Percentiles rank a stretch among this genome's conserved stretches.
phyloP scores from a whole-genome alignment of 1,284 basidiomycete genomes.

The Schizophyllum amplum region DNA sequence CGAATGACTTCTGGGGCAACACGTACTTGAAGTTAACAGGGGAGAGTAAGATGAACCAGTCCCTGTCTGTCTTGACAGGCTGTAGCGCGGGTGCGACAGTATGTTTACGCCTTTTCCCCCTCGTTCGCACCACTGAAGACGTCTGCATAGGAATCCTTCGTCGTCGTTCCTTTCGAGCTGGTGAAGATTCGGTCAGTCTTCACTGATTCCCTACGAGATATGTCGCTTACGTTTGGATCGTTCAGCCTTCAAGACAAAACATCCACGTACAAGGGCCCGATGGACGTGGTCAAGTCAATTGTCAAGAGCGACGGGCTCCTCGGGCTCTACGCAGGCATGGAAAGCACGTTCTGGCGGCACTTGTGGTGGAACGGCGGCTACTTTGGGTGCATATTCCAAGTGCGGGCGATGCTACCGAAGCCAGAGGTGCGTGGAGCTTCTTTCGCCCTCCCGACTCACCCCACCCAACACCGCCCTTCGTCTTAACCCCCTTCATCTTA shows the following conservation, averaged over 20 bases:
- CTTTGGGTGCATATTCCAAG: constrained; percentile 87
- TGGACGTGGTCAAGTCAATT: constrained; percentile 82
- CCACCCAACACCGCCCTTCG: too few species aligned
- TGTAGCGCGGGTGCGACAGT: constrained; percentile 89
- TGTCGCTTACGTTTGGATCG: background rate
- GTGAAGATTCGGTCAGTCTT: constrained; percentile 81
- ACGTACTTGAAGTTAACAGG: constrained; percentile 57
- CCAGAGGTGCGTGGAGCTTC: constrained; percentile 56
- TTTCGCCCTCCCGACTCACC: background rate
- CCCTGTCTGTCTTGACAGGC: constrained; percentile 83
- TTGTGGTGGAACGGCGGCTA: constrained; percentile 92
- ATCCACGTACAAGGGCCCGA: constrained; percentile 82
- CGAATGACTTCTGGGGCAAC: constrained; percentile 94
- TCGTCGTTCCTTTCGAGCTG: constrained; percentile 92
- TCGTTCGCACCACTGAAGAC: background rate
- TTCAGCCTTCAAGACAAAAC: constrained; percentile 84
- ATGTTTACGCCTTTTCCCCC: constrained; percentile 10
- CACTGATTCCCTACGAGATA: background rate
- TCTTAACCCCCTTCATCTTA: background rate
- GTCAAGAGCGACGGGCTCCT: constrained; percentile 72
- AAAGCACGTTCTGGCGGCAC: constrained; percentile 95
- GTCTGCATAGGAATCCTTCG: constrained; percentile 64
- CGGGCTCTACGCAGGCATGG: constrained; percentile 90
- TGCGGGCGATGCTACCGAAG: constrained; percentile 75
- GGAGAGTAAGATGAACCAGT: constrained; percentile 80